phyloP scores from a whole-genome alignment of 805 yeast species.

The Starmerella bombi region DNA sequence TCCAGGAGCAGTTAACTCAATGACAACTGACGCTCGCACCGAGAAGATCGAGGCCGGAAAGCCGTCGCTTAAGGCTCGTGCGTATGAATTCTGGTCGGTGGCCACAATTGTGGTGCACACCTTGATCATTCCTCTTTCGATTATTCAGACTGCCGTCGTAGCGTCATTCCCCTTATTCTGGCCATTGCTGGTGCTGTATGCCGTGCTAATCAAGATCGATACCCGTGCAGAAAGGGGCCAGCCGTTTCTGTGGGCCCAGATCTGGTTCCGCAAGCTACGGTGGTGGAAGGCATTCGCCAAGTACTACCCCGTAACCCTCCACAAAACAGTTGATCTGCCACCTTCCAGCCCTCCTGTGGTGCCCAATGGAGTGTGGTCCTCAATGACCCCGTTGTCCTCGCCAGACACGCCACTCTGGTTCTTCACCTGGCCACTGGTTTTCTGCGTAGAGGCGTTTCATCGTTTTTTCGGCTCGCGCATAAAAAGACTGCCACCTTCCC shows the following conservation, averaged over 20 bases:
- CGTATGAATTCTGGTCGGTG: too few species aligned
- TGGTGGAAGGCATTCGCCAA: conserved; percentile 61
- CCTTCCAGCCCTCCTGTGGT: conserved; percentile 45
- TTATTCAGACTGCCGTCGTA: conserved; percentile 36
- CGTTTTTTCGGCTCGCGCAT: conserved; percentile 28
- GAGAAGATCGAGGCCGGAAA: too few species aligned
- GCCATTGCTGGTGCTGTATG: conserved; percentile 53
- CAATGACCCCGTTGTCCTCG: conserved; percentile 8
- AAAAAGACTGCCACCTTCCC: conserved; percentile 10
- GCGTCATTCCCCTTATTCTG: conserved; percentile 52
- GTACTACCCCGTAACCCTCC: conserved; percentile 68
- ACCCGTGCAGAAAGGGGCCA: conserved; percentile 66
- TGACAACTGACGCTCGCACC: too few species aligned
- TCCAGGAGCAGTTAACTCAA: too few species aligned
- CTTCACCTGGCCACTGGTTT: conserved; percentile 14
- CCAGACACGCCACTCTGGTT: conserved; percentile 6
- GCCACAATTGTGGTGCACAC: conserved; percentile 53
- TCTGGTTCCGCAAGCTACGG: conserved; percentile 40
- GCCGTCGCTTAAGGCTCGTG: too few species aligned
- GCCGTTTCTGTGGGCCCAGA: conserved; percentile 43
- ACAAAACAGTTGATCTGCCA: conserved; percentile 51
- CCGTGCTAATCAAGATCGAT: conserved; percentile 42
- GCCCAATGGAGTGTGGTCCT: neutral
- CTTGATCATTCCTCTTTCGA: conserved; percentile 46
- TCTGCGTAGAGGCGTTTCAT: conserved; percentile 29